Evolutionary conservation across 805 yeast genomes (phyloP), one percentile per base, ranked within the genome.

Genomic region (Saccharomyces paradoxus): DNA sequence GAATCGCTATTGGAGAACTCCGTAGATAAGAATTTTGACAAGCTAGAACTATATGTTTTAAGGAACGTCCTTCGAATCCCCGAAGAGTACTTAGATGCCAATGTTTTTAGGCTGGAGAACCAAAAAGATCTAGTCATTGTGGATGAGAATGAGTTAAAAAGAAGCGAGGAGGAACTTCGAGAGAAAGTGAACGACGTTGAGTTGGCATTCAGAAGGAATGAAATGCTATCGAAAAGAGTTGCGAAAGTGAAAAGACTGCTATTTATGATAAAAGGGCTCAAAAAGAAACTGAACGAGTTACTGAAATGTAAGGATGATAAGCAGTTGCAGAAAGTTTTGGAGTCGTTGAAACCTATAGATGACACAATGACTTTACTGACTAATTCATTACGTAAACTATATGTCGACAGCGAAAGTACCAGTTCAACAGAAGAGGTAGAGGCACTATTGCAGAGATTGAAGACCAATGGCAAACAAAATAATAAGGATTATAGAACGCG

Each of bases 21-120:
- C 0, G 86, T 90, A 10, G 96, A 90, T 70, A 77, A 77, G 60
- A 87, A 87, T 65, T 90, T 89, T 67, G 97, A 91, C 68, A 85
- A 85, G 66, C 83, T 88, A 62, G 97, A 91, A 70, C 72, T 89
- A 32, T 91, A 91, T 69, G 80, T 87, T 1, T 71, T 89, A 51
- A 73, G 96, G 63, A 91, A 91, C 65, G 81, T 91, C 12, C 74
- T 91, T 53, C 79, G 78, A 12, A 73, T 91, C 17, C 96, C 96
- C 0, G 70, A 70, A 4, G 86, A 83, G 13, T 72, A 88, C 32
- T 75, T 86, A 0, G 77, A 77, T 2, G 79, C 73, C 12, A 95
- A 96, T 5, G 82, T 81, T 75, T 71, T 91, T 53, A 69, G 85
- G 50, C 71, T 90, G 50, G 77, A 77, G 50, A 94, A 89, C 64